A percentile compares a stretch with the other conserved stretches of the same genome.
These are phyloP conservation scores for Licmophora abbreviata DNA, from an alignment of 108 stramenopile species.

Conservation along the genomic window DNA sequence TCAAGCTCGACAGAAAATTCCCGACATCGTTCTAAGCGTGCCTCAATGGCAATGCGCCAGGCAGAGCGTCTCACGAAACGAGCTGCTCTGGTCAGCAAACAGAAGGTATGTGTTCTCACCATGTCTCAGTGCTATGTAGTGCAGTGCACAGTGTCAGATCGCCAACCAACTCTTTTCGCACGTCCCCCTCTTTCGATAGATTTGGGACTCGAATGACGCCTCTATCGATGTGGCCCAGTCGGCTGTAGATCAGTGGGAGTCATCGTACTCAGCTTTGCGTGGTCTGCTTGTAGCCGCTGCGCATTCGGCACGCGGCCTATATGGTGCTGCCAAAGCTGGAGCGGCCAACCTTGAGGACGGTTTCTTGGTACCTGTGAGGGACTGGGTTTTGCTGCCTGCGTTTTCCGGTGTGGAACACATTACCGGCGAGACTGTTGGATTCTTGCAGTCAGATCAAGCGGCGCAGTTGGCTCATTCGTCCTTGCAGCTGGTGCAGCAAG, in stretches of 20 bases:
- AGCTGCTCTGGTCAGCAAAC: conserved; percentile 35
- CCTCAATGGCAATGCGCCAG: background rate
- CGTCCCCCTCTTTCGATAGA: conserved; percentile 9
- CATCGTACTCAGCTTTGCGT: conserved; percentile 31
- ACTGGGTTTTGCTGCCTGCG: conserved; percentile 53
- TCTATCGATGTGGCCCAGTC: conserved; percentile 40
- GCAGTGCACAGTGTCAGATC: background rate
- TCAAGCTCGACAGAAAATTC: too few species aligned
- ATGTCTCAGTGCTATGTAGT: background rate
- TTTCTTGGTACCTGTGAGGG: conserved; percentile 49
- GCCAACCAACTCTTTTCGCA: background rate
- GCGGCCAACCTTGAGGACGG: conserved; percentile 37
- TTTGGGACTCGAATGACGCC: conserved; percentile 64
- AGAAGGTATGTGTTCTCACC: conserved; percentile 1
- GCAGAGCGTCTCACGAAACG: conserved; percentile 21
- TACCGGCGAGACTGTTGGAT: conserved; percentile 22
- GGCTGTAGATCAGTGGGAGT: conserved; percentile 60
- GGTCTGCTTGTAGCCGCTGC: conserved; percentile 18
- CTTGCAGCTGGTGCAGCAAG: conserved; percentile 22
- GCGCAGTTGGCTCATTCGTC: conserved; percentile 16
- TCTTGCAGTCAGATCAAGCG: conserved; percentile 35
- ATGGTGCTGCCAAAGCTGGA: conserved; percentile 45
- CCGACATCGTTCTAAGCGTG: background rate
- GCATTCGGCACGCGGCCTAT: conserved; percentile 25
- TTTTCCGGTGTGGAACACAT: conserved; percentile 39